Evolutionary conservation across 2,329 filamentous ascomycete genomes (phyloP).

Genomic region (Xylariomycetidae sp.): DNA sequence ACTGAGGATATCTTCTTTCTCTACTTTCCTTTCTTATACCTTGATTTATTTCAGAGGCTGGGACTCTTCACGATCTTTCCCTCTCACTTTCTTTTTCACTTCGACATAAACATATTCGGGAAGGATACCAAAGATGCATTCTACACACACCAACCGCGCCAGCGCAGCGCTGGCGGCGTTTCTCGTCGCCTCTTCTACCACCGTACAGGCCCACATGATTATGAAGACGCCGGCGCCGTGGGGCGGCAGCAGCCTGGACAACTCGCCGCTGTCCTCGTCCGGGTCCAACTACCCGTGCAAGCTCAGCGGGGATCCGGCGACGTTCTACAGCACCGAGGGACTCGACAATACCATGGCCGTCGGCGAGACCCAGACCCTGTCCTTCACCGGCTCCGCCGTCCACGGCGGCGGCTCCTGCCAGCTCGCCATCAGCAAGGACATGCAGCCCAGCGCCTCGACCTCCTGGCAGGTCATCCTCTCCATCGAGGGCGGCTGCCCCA

Average conservation of each 20-base stretch:
- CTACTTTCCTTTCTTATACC: too few species aligned
- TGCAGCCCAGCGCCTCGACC: constrained; percentile 26
- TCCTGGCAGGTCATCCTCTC: constrained; percentile 69
- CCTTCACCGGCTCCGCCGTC: constrained; percentile 54
- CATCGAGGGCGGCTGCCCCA: constrained; percentile 64
- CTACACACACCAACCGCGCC: background rate
- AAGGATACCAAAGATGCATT: too few species aligned
- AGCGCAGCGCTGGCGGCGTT: background rate
- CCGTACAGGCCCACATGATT: background rate
- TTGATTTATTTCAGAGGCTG: too few species aligned
- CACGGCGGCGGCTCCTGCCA: constrained; percentile 75
- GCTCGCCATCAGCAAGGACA: constrained; percentile 63
- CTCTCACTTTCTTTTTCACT: too few species aligned
- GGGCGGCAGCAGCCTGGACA: constrained; percentile 39
- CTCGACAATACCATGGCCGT: constrained; percentile 36
- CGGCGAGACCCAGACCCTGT: constrained; percentile 39
- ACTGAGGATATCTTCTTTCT: too few species aligned
- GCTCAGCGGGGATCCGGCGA: constrained; percentile 25
- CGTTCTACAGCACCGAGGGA: constrained; percentile 31
- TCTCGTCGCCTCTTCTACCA: background rate
- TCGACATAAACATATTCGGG: background rate
- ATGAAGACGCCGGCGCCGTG: background rate
- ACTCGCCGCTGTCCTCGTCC: constrained; percentile 47
- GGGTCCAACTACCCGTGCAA: constrained; percentile 63
- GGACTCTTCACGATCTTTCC: too few species aligned